phyloP scores from a whole-genome alignment of 371 early-diverging fungal genomes.

The Zychaea mexicana region DNA sequence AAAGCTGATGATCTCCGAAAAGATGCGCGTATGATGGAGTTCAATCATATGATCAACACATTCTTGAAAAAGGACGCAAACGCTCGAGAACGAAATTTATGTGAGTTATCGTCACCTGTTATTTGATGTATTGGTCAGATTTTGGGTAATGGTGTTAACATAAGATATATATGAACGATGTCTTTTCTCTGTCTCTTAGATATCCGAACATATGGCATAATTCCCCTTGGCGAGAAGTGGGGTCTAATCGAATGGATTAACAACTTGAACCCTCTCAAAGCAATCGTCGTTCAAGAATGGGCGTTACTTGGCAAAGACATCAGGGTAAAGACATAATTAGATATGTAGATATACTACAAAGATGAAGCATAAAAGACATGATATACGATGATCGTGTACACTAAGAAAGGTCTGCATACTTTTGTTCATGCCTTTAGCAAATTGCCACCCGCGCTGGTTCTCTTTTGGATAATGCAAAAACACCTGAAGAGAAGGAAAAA shows the following conservation, averaged over 20 bases:
- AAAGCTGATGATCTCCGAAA: constrained; percentile 98
- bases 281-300: constrained; percentile 22
- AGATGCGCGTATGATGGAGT: constrained; percentile 97
- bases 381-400: too few species aligned
- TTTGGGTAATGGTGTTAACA: neutral
- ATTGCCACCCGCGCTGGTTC: neutral
- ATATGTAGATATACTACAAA: neutral
- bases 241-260: constrained; percentile 98
- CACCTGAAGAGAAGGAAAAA: constrained; percentile 1
- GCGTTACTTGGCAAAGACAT: constrained; percentile 11
- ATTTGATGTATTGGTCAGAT: neutral
- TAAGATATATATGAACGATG: neutral
- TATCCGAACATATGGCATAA: constrained; percentile 95
- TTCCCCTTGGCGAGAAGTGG: constrained; percentile 92
- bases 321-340: constrained; percentile 6
- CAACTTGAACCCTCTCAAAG: constrained; percentile 56
- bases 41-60: constrained; percentile 90
- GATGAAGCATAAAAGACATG: neutral
- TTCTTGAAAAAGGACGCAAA: constrained; percentile 79
- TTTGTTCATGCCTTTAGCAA: too few species aligned
- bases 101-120: constrained; percentile 38
- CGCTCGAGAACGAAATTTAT: constrained; percentile 66
- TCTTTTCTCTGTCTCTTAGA: constrained; percentile 33
- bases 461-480: neutral
- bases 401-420: too few species aligned